Conservation (phyloP, 129 eudicot species). For the Gnaphalium uliginosum region DNA sequence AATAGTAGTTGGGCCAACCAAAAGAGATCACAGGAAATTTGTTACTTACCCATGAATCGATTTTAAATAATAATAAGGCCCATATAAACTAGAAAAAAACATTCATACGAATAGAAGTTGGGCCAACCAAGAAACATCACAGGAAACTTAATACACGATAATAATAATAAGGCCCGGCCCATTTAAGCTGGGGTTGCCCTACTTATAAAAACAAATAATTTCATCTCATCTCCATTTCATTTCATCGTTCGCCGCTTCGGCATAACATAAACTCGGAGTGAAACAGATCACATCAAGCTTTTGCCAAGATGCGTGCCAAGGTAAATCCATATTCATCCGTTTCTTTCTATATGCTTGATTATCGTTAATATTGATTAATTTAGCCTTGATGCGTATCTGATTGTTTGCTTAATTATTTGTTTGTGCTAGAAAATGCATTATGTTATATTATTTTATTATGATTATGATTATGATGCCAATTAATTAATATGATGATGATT, state of each 20-base stretch:
- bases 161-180: neutral
- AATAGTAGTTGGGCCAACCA: too few species aligned
- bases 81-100: slow-evolving; percentile 1
- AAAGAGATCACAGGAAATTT: too few species aligned
- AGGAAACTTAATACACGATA: neutral
- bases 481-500: too few species aligned
- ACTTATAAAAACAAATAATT: slow-evolving; percentile 23
- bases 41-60: too few species aligned
- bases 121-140: too few species aligned
- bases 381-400: neutral
- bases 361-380: neutral
- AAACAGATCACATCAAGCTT: neutral
- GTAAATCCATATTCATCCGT: slow-evolving; percentile 12
- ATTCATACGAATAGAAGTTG: too few species aligned
- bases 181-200: slow-evolving; percentile 22
- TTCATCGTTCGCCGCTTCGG: neutral
- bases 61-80: neutral
- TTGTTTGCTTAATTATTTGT: neutral
- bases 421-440: too few species aligned
- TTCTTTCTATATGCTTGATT: neutral
- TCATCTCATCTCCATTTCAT: neutral
- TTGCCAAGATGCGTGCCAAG: slow-evolving; percentile 48
- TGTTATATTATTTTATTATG: too few species aligned
- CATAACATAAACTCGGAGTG: neutral
- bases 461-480: too few species aligned